A percentile compares a stretch with the other conserved stretches of the same genome.
These are phyloP conservation scores for Stereocaulon alpinum DNA, from an alignment of 495 filamentous ascomycete genomes.

Conservation along the genomic window DNA sequence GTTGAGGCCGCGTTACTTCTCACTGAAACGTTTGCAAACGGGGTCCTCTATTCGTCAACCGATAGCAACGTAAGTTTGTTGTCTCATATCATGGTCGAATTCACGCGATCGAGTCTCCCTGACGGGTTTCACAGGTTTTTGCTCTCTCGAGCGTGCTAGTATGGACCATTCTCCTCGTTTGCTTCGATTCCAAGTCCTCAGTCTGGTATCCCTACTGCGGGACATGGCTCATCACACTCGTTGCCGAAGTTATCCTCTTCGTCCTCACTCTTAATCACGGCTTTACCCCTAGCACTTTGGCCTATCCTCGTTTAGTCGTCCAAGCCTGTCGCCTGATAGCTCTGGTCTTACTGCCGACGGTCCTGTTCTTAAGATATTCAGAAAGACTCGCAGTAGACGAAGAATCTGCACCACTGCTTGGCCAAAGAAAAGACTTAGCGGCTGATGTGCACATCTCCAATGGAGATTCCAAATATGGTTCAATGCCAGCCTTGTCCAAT, in stretches of 20 bases:
- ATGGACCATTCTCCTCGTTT: conserved; percentile 44
- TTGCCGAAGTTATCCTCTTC: conserved; percentile 39
- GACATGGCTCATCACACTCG: conserved; percentile 42
- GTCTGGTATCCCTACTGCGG: conserved; percentile 56
- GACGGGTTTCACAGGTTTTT: conserved; percentile 27
- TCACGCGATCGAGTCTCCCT: not conserved
- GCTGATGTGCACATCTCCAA: not conserved
- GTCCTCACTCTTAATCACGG: conserved; percentile 21
- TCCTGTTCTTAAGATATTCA: conserved; percentile 18
- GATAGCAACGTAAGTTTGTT: conserved; percentile 1
- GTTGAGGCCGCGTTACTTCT: conserved; percentile 6
- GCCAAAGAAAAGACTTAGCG: not conserved
- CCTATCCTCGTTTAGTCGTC: conserved; percentile 17
- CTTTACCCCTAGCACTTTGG: conserved; percentile 4
- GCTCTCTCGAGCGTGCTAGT: conserved; percentile 45
- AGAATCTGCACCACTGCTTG: conserved; percentile 26
- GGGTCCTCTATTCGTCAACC: conserved; percentile 6
- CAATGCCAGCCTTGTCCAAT: conserved; percentile 14
- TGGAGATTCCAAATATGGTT: conserved; percentile 19
- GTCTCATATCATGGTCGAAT: not conserved
- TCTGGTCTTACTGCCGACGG: conserved; percentile 25
- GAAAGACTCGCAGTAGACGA: conserved; percentile 20
- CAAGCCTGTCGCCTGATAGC: conserved; percentile 24
- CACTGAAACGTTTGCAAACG: not conserved
- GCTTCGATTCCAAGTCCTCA: conserved; percentile 38